Conservation (phyloP, 2,329 filamentous ascomycete species). For the Aspergillus clavatus region DNA sequence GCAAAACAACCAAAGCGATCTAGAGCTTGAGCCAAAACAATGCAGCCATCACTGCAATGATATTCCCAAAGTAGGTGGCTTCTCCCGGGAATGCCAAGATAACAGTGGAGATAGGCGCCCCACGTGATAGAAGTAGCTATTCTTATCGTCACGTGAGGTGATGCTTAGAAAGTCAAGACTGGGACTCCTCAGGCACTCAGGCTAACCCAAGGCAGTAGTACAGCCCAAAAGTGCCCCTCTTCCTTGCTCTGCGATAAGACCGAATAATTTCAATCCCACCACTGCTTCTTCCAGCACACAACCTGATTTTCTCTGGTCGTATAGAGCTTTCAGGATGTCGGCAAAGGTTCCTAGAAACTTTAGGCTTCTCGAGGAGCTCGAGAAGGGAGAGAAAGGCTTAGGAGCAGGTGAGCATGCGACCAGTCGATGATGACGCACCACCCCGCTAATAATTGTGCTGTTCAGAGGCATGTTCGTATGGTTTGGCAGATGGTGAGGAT, state of each 20-base stretch:
- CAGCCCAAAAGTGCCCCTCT: constrained; percentile 15
- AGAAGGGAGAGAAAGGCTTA: constrained; percentile 97
- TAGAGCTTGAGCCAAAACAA: background rate
- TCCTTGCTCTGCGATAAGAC: constrained; percentile 5
- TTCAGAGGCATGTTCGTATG: constrained; percentile 92
- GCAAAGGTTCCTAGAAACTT: constrained; percentile 93
- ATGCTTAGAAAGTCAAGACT: background rate
- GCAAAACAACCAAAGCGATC: background rate
- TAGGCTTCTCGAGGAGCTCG: constrained; percentile 90
- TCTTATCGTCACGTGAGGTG: constrained; percentile 7
- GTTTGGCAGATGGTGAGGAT: constrained; percentile 88
- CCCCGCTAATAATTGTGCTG: constrained; percentile 21
- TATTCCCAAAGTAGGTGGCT: constrained; percentile 15
- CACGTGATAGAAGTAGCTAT: constrained; percentile 14
- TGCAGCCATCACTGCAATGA: background rate
- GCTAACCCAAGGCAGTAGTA: background rate
- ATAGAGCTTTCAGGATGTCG: constrained; percentile 41
- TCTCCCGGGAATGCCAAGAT: constrained; percentile 19
- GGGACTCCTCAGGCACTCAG: background rate
- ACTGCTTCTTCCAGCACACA: background rate
- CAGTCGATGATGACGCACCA: constrained; percentile 7
- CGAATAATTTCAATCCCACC: constrained; percentile 11
- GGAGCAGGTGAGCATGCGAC: constrained; percentile 60
- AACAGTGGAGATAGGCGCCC: constrained; percentile 9
- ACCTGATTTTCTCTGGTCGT: background rate